Conservation (phyloP, 2,329 filamentous ascomycete species). For the Claviceps paspali region DNA sequence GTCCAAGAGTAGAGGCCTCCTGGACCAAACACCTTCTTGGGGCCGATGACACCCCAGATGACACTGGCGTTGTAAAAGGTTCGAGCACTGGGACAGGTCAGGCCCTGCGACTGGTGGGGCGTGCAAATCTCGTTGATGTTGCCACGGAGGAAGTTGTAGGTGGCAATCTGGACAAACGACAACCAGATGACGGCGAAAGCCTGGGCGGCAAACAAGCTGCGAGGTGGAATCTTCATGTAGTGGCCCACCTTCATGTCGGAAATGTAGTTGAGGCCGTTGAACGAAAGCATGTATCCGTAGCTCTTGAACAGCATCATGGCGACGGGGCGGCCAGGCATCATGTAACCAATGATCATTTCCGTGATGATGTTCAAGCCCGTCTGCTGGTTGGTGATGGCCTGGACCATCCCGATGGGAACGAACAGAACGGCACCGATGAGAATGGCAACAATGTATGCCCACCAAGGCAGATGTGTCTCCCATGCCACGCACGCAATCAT, state of each 20-base stretch:
- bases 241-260: slow-evolving; percentile 36
- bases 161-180: slow-evolving; percentile 21
- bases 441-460: slow-evolving; percentile 25
- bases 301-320: slow-evolving; percentile 36
- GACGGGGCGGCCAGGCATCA: slow-evolving; percentile 30
- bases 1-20: slow-evolving; percentile 29
- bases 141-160: slow-evolving; percentile 25
- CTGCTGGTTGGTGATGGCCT: slow-evolving; percentile 33
- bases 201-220: slow-evolving; percentile 31
- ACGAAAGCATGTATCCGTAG: slow-evolving; percentile 29
- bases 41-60: slow-evolving; percentile 45
- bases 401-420: slow-evolving; percentile 29
- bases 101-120: slow-evolving; percentile 28
- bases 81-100: slow-evolving; percentile 40
- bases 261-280: slow-evolving; percentile 30
- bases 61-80: slow-evolving; percentile 47
- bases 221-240: slow-evolving; percentile 38
- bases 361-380: slow-evolving; percentile 33
- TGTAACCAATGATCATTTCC: slow-evolving; percentile 34
- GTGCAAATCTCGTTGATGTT: slow-evolving; percentile 39
- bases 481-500: slow-evolving; percentile 21
- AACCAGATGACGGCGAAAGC: slow-evolving; percentile 25
- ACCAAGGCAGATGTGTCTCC: slow-evolving; percentile 28
- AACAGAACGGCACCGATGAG: slow-evolving; percentile 24
- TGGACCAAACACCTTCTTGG: slow-evolving; percentile 18